These are phyloP conservation scores for Peterozyma xylosa DNA, from an alignment of 805 yeast species.

Conservation along the genomic window DNA sequence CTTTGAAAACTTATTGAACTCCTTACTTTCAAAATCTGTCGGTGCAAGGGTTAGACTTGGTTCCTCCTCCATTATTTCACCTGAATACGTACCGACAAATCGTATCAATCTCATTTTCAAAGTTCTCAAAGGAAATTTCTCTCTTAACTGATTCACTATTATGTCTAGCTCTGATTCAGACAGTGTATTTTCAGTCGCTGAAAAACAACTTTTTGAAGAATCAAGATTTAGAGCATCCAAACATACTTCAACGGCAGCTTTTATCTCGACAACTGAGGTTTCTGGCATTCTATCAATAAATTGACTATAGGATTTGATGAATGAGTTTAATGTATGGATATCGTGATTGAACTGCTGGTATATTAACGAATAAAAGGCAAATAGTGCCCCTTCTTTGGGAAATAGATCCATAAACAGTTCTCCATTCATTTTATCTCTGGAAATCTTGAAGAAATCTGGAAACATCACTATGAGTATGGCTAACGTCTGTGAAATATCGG, in stretches of 20 bases:
- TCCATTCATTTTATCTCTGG: background rate
- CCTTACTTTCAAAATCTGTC: too few relatives aligned
- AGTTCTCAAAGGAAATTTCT: background rate
- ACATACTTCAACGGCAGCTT: background rate
- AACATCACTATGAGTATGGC: background rate
- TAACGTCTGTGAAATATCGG: background rate
- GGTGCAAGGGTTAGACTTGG: too few relatives aligned
- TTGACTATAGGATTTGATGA: background rate
- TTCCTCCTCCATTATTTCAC: too few relatives aligned
- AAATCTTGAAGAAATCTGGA: background rate
- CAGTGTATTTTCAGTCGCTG: background rate
- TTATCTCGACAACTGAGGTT: background rate
- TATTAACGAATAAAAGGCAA: background rate
- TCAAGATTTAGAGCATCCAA: background rate
- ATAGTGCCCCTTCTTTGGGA: background rate
- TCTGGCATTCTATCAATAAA: background rate
- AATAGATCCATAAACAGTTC: background rate
- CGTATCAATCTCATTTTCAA: conserved; percentile 1
- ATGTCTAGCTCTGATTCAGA: background rate
- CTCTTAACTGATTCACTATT: background rate
- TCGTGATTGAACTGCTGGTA: background rate
- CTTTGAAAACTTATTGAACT: too few relatives aligned
- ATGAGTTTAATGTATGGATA: background rate
- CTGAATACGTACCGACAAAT: background rate
- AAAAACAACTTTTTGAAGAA: too few relatives aligned